Evolutionary conservation across 179 eudicot genomes (phyloP), one percentile per base, ranked within the genome.

Genomic region (Drosera spatulata): DNA sequence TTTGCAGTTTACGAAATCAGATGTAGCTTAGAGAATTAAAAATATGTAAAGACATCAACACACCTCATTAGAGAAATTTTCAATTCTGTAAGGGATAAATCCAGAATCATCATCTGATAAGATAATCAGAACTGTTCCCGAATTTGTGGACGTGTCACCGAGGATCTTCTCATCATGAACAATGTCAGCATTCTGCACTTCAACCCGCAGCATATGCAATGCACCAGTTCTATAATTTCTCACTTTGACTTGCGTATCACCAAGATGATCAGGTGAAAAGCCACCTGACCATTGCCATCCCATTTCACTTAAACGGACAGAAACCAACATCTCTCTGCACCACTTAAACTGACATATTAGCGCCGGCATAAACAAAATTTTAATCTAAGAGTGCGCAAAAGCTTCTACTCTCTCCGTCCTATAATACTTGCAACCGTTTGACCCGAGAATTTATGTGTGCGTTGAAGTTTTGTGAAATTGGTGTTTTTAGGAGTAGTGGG

Each of bases 281-380:
- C 88, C 75, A 14, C 99, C 99, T 44, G 99, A 94, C 99, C 99
- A 94, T 66, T 86, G 95, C 94, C 95, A 90, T 70, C 96, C 97
- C 73, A 94, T 95, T 71, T 87, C 96, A 59, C 82, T 77, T 68
- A 90, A 90, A 33, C 91, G 80, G 53, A 86, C 79, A 41, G 88
- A 82, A 54, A 87, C 77, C 61, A 89, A 79, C 39, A 94, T 69
- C 22, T 90, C 99, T 84, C 99, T 90, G 80, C 46, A 61, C 60
- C 11, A 76, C 10, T 56, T 71, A 11, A 61, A 61, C 37, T 48
- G 54, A 43, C 39, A 48, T 7, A 15, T 15, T 22, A 22, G 33
- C 1, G 33, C 33, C 33, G 33, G 33, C 33, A 22, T 22, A 22
- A 22, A 22, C 33, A 22, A 22, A 22, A 22, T 22, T 22, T 22